Evolutionary conservation across 352 stramenopile genomes (phyloP).

Genomic region (Phytophthora pinifolia): DNA sequence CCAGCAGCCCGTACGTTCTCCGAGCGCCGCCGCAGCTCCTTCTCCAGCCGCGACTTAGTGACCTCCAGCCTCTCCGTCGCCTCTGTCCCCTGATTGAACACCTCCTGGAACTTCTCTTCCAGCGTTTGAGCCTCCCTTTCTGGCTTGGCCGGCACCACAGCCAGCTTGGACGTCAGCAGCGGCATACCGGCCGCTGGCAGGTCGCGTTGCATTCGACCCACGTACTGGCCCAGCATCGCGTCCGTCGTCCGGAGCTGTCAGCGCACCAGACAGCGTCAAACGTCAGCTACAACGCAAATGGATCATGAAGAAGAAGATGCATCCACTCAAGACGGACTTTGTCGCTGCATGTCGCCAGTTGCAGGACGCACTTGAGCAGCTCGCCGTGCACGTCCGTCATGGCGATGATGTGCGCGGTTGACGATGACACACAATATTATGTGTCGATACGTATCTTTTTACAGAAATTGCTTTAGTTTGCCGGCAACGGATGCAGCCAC

Average conservation of each 20-base stretch:
- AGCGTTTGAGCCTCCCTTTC: slow-evolving; percentile 31
- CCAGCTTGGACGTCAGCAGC: slow-evolving; percentile 58
- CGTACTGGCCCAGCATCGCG: slow-evolving; percentile 42
- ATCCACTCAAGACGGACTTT: slow-evolving; percentile 42
- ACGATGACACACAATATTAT: neutral
- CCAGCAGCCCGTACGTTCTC: slow-evolving; percentile 26
- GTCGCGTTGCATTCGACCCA: slow-evolving; percentile 39
- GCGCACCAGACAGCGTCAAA: neutral
- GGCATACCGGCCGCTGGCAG: slow-evolving; percentile 52
- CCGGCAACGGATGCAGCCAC: slow-evolving; percentile 2
- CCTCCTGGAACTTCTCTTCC: slow-evolving; percentile 58
- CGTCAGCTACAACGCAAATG: neutral
- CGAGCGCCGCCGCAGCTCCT: slow-evolving; percentile 58
- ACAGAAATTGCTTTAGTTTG: neutral
- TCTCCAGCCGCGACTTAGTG: slow-evolving; percentile 62
- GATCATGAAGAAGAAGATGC: neutral
- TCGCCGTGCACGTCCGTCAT: slow-evolving; percentile 62
- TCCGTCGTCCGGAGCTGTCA: slow-evolving; percentile 59
- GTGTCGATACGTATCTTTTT: too few species aligned
- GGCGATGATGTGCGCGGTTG: neutral
- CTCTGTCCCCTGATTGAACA: slow-evolving; percentile 54
- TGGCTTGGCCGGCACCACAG: slow-evolving; percentile 46
- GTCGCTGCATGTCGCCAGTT: slow-evolving; percentile 71
- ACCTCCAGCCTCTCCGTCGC: slow-evolving; percentile 67
- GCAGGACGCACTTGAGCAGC: slow-evolving; percentile 75